Evolutionary conservation across 768 basidiomycete genomes (phyloP).

Genomic region (Trametes meyenii): DNA sequence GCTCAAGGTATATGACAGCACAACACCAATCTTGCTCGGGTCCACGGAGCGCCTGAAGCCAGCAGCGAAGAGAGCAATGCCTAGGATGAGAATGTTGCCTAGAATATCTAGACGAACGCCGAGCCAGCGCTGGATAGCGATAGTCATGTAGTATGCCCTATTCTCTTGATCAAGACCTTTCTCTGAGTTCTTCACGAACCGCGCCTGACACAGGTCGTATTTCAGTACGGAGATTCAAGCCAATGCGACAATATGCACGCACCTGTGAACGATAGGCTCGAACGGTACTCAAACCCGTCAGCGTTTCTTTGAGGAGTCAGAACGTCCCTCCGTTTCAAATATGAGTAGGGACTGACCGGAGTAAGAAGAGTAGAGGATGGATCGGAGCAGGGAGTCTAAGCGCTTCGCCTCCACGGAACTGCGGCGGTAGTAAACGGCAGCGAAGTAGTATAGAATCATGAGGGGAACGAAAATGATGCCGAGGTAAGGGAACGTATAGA

Average conservation of each 20-base stretch:
- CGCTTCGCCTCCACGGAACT: constrained; percentile 68
- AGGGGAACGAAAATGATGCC: constrained; percentile 65
- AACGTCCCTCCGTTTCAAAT: not conserved
- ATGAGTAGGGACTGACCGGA: constrained; percentile 43
- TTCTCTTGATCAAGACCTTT: constrained; percentile 60
- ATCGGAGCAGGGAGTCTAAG: constrained; percentile 63
- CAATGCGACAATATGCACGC: constrained; percentile 10
- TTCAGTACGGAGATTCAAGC: not conserved
- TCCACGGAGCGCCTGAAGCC: constrained; percentile 57
- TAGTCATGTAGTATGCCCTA: constrained; percentile 64
- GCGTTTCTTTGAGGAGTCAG: constrained; percentile 45
- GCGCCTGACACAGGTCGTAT: constrained; percentile 35
- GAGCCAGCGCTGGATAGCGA: constrained; percentile 69
- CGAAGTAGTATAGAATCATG: constrained; percentile 52
- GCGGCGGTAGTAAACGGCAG: constrained; percentile 58
- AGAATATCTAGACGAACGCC: constrained; percentile 65
- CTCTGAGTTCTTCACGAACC: constrained; percentile 54
- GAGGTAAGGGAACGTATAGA: constrained; percentile 60
- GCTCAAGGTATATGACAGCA: constrained; percentile 37
- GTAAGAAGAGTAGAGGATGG: constrained; percentile 57
- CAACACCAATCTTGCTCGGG: constrained; percentile 59
- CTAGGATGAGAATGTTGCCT: constrained; percentile 67
- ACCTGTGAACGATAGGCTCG: constrained; percentile 62
- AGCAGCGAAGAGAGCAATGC: constrained; percentile 70
- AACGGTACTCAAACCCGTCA: constrained; percentile 67